Evolutionary conservation across 1,139 yeast species (phyloP), one percentile per base, ranked within the genome.

Genomic region (Geotrichum histeridarum): DNA sequence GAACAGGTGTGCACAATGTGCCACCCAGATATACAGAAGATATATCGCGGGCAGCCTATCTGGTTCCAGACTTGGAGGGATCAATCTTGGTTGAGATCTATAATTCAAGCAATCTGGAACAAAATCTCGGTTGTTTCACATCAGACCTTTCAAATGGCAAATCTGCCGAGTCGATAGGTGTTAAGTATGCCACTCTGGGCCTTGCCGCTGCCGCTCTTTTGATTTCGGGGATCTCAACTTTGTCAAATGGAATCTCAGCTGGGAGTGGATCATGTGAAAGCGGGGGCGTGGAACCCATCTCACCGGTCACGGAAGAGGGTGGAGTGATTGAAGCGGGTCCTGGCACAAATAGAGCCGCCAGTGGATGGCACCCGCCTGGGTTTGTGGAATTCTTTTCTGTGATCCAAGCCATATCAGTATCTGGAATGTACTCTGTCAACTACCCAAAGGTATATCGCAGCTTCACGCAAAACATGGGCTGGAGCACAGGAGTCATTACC

Each of bases 1-100:
- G 61, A 8, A 53, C 55, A 3, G 70, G 69, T 3, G 57, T 54
- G 17, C 65, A 68, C 48, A 45, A 54, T 8, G 67, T 68, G 15
- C 70, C 72, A 4, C 48, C 53, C n/a, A 51, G 61, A 17, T 68
- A 65, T 49, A 63, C 65, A 8, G 39, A 47, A 8, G 54, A 60
- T 4, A 61, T 68, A 11, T 61, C 69, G 2, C 42, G 60, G 9
- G 57, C 64, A 31, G 72, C 69, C 4, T 68, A 64, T 57, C 55
- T 54, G 11, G 60, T 68, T 18, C 72, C 72, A 4, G 71, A 68
- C 53, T 54, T 68, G n/a, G 70, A 68, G 52, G 71, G 69, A 1
- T 32, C 51, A 6, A 63, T 67, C 11, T 56, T 54, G n/a, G 60
- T 68, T 36, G 57, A 54, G 15, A 47, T 68, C 11, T 57, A 42